These are phyloP conservation scores for Aegilops umbellulata DNA, from an alignment of 176 grass and related monocot genomes.

Conservation along the genomic window DNA sequence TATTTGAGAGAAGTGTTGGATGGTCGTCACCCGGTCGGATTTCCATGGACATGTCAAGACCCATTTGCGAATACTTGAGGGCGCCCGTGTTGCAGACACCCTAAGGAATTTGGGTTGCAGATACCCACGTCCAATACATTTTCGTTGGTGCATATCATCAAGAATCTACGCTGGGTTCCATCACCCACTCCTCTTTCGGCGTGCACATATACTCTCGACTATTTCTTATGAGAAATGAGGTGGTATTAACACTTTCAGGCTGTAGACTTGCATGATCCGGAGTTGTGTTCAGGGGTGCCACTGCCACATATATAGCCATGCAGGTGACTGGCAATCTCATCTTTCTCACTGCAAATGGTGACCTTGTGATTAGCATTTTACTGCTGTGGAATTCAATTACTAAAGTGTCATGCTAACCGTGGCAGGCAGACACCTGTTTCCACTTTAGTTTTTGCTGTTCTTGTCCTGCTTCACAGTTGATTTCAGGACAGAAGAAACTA, in stretches of 20 bases:
- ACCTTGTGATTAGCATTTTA: background rate
- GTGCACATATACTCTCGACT: too few species aligned
- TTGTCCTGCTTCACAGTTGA: conserved; percentile 34
- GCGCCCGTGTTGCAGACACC: too few species aligned
- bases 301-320: background rate
- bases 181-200: too few species aligned
- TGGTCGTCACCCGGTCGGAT: too few species aligned
- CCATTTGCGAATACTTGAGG: too few species aligned
- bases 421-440: conserved; percentile 23
- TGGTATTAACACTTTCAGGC: background rate
- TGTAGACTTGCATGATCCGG: background rate
- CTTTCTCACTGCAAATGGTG: background rate
- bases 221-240: background rate
- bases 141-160: background rate
- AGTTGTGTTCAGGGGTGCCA: background rate
- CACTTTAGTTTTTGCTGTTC: conserved; percentile 17
- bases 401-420: conserved; percentile 12
- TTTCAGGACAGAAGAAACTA: conserved; percentile 32
- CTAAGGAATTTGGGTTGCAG: too few species aligned
- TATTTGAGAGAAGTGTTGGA: too few species aligned
- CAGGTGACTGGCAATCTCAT: background rate
- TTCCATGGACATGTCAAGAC: too few species aligned
- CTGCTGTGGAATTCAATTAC: background rate
- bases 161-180: too few species aligned
- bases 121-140: too few species aligned